Percentiles rank a stretch among this genome's conserved stretches.
Evolutionary conservation across 768 basidiomycete genomes (phyloP).

Genomic region (Rhizopogon salebrosus): DNA sequence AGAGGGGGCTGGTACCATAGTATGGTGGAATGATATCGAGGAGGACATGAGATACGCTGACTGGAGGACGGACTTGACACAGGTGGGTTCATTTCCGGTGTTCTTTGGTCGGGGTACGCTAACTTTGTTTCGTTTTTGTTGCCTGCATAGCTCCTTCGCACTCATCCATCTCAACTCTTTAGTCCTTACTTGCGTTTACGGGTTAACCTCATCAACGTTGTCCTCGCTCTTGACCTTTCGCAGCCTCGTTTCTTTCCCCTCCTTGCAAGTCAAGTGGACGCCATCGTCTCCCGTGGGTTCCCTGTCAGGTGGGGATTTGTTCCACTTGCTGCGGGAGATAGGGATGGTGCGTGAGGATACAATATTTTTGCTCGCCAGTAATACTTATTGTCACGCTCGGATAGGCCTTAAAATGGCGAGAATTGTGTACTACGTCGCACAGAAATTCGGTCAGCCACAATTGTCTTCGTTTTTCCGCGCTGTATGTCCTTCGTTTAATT

Average conservation of each 20-base stretch:
- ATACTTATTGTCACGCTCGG: not conserved
- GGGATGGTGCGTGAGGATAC: constrained; percentile 28
- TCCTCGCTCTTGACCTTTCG: constrained; percentile 80
- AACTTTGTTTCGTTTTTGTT: not conserved
- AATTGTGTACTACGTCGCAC: constrained; percentile 62
- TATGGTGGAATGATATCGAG: constrained; percentile 92
- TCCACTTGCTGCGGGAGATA: constrained; percentile 53
- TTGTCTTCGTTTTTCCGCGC: constrained; percentile 41
- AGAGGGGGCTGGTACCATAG: constrained; percentile 70
- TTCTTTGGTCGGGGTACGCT: not conserved
- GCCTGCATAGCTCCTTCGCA: constrained; percentile 21
- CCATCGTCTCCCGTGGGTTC: constrained; percentile 65
- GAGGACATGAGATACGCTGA: constrained; percentile 63
- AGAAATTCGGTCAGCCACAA: constrained; percentile 54
- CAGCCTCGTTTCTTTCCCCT: constrained; percentile 53
- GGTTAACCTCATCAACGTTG: constrained; percentile 78
- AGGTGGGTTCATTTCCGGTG: constrained; percentile 30
- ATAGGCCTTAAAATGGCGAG: constrained; percentile 66
- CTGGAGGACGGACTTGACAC: constrained; percentile 38
- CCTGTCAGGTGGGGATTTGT: constrained; percentile 87
- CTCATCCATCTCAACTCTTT: constrained; percentile 47
- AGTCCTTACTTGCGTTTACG: constrained; percentile 73
- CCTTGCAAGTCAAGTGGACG: constrained; percentile 57
- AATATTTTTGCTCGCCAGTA: not conserved
- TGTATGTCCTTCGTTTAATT: not conserved